A percentile compares a stretch with the other conserved stretches of the same genome.
Evolutionary conservation across 73 alveolate genomes (phyloP).

Genomic region (Paramecium octaurelia): DNA sequence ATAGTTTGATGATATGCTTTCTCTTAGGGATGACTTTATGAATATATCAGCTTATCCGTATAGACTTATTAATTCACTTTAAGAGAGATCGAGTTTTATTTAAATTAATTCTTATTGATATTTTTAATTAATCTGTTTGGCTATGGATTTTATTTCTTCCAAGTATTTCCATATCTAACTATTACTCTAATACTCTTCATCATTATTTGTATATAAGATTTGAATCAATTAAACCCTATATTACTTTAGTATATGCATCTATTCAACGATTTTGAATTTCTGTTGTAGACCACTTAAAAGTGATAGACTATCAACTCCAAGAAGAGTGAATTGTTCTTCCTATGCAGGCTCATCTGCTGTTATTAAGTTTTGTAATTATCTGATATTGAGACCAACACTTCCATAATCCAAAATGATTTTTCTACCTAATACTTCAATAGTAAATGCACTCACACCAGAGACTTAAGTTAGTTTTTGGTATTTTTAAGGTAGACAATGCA

Average conservation of each 20-base stretch:
- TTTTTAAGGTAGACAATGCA: background rate
- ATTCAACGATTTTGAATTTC: background rate
- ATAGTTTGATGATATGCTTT: background rate
- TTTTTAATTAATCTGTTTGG: background rate
- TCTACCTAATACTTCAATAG: background rate
- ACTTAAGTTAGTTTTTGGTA: background rate
- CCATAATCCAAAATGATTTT: conserved; percentile 10
- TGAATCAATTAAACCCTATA: background rate
- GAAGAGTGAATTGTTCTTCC: background rate
- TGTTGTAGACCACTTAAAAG: background rate
- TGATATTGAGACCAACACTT: background rate
- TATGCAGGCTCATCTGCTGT: background rate
- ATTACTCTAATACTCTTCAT: background rate
- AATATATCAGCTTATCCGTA: background rate
- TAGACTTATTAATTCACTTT: background rate
- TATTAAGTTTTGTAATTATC: background rate
- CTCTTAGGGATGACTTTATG: background rate
- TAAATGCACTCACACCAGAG: background rate
- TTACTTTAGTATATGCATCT: background rate
- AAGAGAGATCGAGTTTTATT: background rate
- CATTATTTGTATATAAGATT: background rate
- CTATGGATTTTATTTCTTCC: background rate
- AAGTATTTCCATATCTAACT: background rate
- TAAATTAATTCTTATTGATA: background rate
- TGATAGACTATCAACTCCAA: conserved; percentile 26